Evolutionary conservation across 345 rosid genomes (phyloP).

Genomic region (Arabidopsis arenosa): DNA sequence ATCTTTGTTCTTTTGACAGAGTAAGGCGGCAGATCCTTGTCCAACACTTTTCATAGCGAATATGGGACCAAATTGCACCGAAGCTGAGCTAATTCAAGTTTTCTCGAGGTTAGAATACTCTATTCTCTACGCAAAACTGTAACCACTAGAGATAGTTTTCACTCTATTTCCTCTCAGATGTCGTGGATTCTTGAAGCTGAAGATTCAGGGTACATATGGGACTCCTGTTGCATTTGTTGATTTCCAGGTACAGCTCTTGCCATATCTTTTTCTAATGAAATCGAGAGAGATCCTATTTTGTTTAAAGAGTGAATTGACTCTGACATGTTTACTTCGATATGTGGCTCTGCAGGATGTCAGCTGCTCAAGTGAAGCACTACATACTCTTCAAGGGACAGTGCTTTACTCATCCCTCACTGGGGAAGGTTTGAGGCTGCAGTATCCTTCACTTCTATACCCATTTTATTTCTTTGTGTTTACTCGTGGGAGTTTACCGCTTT

Average conservation of each 20-base stretch:
- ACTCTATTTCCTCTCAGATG: constrained; percentile 52
- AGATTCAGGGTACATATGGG: constrained; percentile 83
- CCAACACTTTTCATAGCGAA: constrained; percentile 90
- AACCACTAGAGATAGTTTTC: constrained; percentile 25
- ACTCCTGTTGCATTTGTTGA: constrained; percentile 91
- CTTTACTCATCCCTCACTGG: constrained; percentile 74
- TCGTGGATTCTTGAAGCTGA: constrained; percentile 83
- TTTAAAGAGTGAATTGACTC: constrained; percentile 11
- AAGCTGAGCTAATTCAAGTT: constrained; percentile 77
- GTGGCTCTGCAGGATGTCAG: constrained; percentile 63
- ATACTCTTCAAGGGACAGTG: constrained; percentile 72
- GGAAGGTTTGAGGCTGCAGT: constrained; percentile 84
- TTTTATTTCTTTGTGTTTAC: constrained; percentile 16
- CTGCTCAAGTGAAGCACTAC: constrained; percentile 75
- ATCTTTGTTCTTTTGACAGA: constrained; percentile 49
- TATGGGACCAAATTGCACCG: constrained; percentile 81
- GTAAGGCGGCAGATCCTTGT: constrained; percentile 63
- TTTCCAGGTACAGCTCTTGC: constrained; percentile 62
- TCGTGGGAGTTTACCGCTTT: constrained; percentile 19
- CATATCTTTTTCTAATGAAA: constrained; percentile 9
- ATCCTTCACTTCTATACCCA: constrained; percentile 56
- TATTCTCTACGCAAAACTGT: constrained; percentile 3
- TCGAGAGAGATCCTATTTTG: background rate
- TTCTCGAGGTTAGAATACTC: constrained; percentile 66
- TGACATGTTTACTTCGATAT: constrained; percentile 11